A percentile compares a stretch with the other conserved stretches of the same genome.
These are phyloP conservation scores for Pseudogymnoascus sp. DNA, from an alignment of 2,329 filamentous ascomycete species.

Conservation along the genomic window DNA sequence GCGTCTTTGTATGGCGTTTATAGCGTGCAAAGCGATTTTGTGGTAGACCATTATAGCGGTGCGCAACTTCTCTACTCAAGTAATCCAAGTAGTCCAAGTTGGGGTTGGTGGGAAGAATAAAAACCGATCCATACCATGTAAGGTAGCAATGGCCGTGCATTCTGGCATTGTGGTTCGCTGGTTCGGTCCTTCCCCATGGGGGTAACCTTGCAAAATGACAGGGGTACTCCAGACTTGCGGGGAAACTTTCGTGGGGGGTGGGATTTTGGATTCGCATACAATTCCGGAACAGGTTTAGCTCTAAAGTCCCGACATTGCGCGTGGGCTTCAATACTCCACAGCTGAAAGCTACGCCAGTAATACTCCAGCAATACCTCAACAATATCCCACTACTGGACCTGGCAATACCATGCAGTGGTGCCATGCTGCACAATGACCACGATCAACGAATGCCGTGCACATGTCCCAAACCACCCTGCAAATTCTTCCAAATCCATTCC, in stretches of 20 bases:
- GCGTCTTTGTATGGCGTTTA: neutral
- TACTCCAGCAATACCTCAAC: neutral
- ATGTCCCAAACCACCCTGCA: neutral
- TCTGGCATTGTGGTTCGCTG: neutral
- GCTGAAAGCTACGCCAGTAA: neutral
- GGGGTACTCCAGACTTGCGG: neutral
- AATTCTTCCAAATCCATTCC: neutral
- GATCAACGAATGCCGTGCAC: neutral
- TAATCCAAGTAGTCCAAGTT: neutral
- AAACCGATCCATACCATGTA: neutral
- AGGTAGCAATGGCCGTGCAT: neutral
- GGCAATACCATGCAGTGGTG: neutral
- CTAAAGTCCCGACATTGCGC: neutral
- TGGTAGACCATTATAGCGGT: neutral
- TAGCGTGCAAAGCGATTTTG: neutral
- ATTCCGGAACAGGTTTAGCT: neutral
- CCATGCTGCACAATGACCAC: neutral
- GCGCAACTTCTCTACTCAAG: neutral
- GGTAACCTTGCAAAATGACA: neutral
- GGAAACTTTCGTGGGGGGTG: neutral
- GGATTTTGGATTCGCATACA: neutral
- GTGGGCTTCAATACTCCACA: neutral
- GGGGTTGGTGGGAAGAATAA: neutral
- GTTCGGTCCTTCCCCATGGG: slow-evolving; percentile 1
- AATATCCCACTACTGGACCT: neutral